Base-by-base conservation (phyloP, 495 filamentous ascomycete species). In the Aspergillus haitiensis region DNA sequence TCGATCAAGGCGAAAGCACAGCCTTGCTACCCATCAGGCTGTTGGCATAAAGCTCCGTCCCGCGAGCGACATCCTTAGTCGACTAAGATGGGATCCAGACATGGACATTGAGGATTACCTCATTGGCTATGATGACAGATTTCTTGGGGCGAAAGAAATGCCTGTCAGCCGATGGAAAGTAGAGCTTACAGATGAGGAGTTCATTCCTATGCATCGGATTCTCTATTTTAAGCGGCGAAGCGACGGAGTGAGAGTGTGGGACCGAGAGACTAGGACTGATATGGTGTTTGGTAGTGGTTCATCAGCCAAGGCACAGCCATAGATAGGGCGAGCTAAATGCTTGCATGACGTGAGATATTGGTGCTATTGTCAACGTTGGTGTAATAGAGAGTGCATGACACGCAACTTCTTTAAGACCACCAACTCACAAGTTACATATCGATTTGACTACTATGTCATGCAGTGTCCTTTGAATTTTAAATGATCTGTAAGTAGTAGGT, bases 171-270 rank as follows among this genome's bases (percentile, higher is more conserved):
- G 34, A 13, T 51, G 48, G 48, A 51, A 51, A 31, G 48, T 21
- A 10, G 48, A 51, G 31, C 12, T 51, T 12, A 51, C 48, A 1
- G 48, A 51, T 10, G 48, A 51, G 15, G 48, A 21, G 7, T 51
- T 51, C 15, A 51, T 51, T 11, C 48, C 48, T 10, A 51, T 51
- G 48, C 48, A 51, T 34, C 48, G 48, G 27, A 51, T 51, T 15
- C 15, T 51, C 5, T 51, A 51, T 15, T 51, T 51, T 6, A 13
- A 18, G 48, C 48, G 48, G 9, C 11, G 15, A 31, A 51, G 48
- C 21, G 48, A 51, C 12, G 48, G 48, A 31, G 48, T 51, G 48
- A 51, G 12, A 31, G 48, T 51, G 11, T 51, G 48, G 48, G 48
- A 51, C 34, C 48, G 48, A 8, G 48, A 51, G 21, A 51, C 21